Conservation (phyloP, 2,329 filamentous ascomycete genomes). For the Teratosphaeria gauchensis region DNA sequence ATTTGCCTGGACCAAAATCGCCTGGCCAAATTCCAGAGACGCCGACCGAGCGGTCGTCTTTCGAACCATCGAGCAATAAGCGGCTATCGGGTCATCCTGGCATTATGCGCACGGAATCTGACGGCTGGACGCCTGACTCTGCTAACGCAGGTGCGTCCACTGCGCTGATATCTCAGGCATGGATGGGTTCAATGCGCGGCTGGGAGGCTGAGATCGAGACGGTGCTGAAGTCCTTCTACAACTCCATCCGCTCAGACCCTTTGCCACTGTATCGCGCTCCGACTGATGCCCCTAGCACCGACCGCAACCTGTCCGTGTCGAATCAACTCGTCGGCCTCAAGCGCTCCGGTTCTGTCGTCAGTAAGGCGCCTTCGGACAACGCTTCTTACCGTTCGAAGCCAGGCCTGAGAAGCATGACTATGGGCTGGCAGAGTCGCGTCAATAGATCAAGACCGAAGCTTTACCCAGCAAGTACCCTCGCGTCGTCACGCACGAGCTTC, state of each 20-base stretch:
- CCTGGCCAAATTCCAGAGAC: constrained; percentile 1
- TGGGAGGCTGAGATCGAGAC: constrained; percentile 87
- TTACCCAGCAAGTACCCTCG: constrained; percentile 69
- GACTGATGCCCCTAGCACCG: constrained; percentile 27
- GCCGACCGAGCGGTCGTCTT: constrained; percentile 17
- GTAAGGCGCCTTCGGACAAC: constrained; percentile 82
- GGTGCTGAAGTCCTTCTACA: constrained; percentile 88
- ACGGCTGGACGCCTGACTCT: constrained; percentile 27
- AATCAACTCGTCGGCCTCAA: constrained; percentile 45
- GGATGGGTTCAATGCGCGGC: constrained; percentile 61
- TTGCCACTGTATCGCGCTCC: constrained; percentile 74
- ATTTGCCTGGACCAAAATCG: constrained; percentile 2
- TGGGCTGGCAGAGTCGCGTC: constrained; percentile 68
- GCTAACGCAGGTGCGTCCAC: constrained; percentile 49
- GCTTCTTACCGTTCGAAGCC: constrained; percentile 54
- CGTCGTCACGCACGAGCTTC: constrained; percentile 85
- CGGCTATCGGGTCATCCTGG: constrained; percentile 35
- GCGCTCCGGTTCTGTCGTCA: constrained; percentile 80
- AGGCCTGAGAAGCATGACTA: constrained; percentile 54
- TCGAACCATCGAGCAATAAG: constrained; percentile 28
- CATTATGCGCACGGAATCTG: constrained; percentile 23
- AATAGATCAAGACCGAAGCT: constrained; percentile 70
- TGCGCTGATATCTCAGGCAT: constrained; percentile 67
- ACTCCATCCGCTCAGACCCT: constrained; percentile 76
- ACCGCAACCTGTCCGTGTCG: constrained; percentile 55